A percentile compares a stretch with the other conserved stretches of the same genome.
These are phyloP conservation scores for Aeschynomene evenia DNA, from an alignment of 306 rosid genomes.

Conservation along the genomic window DNA sequence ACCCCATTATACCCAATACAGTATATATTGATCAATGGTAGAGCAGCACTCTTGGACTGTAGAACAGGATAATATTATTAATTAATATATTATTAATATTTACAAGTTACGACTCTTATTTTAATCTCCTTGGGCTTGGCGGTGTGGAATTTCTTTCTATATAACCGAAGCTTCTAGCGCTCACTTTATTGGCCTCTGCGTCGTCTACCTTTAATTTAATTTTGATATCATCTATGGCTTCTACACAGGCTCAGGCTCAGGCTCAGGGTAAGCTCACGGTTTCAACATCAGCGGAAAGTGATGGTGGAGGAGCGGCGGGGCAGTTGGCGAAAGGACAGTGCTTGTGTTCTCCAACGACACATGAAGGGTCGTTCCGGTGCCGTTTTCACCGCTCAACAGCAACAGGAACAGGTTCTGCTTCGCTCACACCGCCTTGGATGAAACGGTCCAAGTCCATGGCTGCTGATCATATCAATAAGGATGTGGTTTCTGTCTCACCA, in stretches of 20 bases:
- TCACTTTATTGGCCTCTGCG: neutral
- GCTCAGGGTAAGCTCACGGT: conserved; percentile 35
- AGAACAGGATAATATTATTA: neutral
- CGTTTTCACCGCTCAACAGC: conserved; percentile 58
- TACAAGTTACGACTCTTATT: neutral
- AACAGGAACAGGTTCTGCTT: conserved; percentile 38
- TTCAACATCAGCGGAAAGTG: conserved; percentile 46
- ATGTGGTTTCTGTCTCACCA: conserved; percentile 25
- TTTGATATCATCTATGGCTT: conserved; percentile 48
- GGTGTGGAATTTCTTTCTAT: neutral
- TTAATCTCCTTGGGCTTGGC: neutral
- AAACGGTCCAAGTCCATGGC: conserved; percentile 66
- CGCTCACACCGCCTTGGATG: conserved; percentile 58
- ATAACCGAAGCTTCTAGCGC: conserved; percentile 5
- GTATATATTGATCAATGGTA: neutral
- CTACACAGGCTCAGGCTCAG: conserved; percentile 21
- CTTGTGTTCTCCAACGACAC: conserved; percentile 88
- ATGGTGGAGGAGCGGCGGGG: conserved; percentile 28
- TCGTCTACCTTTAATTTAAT: neutral
- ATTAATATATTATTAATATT: no score
- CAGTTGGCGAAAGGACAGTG: conserved; percentile 70
- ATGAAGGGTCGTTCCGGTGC: conserved; percentile 90
- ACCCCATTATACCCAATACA: neutral
- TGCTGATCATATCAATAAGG: conserved; percentile 32
- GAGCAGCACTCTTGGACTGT: neutral